These are phyloP conservation scores for Xylaria sp. DNA, from an alignment of 2,329 filamentous ascomycete species.

Conservation along the genomic window DNA sequence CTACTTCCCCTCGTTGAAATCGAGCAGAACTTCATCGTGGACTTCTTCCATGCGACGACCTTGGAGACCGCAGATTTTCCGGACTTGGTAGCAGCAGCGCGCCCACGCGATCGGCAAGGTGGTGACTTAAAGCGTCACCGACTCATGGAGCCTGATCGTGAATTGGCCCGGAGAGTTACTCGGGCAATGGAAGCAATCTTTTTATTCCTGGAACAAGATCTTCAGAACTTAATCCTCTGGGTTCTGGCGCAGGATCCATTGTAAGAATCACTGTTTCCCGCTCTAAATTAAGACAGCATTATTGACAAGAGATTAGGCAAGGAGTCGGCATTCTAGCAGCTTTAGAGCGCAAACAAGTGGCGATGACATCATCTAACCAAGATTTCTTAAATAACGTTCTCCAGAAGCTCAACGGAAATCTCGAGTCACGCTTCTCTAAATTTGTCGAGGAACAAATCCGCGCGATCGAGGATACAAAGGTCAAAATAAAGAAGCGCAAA, in stretches of 20 bases:
- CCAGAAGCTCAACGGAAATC: constrained; percentile 79
- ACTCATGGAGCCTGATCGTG: constrained; percentile 87
- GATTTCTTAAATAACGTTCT: constrained; percentile 85
- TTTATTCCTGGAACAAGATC: constrained; percentile 79
- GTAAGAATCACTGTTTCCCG: constrained; percentile 62
- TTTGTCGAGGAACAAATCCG: constrained; percentile 96
- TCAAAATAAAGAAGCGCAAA: constrained; percentile 98
- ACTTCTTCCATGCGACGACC: constrained; percentile 95
- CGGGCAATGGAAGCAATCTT: constrained; percentile 91
- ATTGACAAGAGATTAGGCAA: constrained; percentile 66
- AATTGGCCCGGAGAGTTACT: constrained; percentile 84
- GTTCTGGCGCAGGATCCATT: constrained; percentile 81
- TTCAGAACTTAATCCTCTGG: constrained; percentile 86
- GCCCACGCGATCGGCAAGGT: constrained; percentile 74
- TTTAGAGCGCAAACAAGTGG: constrained; percentile 80
- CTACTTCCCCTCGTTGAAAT: constrained; percentile 84
- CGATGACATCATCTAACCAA: constrained; percentile 89
- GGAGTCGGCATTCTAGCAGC: constrained; percentile 86
- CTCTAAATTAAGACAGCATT: neutral
- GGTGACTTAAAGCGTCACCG: constrained; percentile 78
- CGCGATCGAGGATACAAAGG: constrained; percentile 96
- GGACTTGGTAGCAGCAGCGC: constrained; percentile 74
- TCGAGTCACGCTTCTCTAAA: constrained; percentile 81
- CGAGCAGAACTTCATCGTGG: constrained; percentile 97
- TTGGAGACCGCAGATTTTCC: constrained; percentile 83